A percentile compares a stretch with the other conserved stretches of the same genome.
Evolutionary conservation across 2,329 filamentous ascomycete species (phyloP).

Genomic region (Botrytis cinerea): DNA sequence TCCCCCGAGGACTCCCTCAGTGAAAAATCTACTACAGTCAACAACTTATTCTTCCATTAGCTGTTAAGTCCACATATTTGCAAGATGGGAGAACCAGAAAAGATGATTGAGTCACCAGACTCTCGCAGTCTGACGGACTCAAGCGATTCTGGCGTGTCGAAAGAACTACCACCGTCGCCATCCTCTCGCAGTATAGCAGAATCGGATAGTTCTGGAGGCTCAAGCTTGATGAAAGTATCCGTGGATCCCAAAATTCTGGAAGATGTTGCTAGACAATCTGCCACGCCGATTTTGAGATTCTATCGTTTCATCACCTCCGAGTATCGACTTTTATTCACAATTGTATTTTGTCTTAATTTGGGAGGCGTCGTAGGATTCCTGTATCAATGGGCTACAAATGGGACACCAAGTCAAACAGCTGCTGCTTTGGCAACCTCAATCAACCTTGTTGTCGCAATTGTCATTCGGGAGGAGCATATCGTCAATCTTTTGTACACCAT

Average conservation of each 20-base stretch:
- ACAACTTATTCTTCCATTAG: background rate
- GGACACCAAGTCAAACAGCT: conserved; percentile 11
- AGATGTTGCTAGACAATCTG: conserved; percentile 18
- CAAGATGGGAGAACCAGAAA: conserved; percentile 14
- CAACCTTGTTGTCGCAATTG: conserved; percentile 48
- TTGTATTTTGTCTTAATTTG: conserved; percentile 54
- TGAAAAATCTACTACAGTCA: background rate
- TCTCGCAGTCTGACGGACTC: conserved; percentile 1
- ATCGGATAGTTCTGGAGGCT: conserved; percentile 4
- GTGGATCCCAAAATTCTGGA: conserved; percentile 12
- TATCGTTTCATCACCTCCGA: conserved; percentile 23
- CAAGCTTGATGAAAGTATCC: conserved; percentile 11
- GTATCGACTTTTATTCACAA: conserved; percentile 58
- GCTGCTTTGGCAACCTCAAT: conserved; percentile 25
- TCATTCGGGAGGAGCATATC: conserved; percentile 55
- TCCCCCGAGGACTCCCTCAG: background rate
- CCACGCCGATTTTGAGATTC: conserved; percentile 13
- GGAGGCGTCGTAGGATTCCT: conserved; percentile 43
- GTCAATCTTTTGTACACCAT: conserved; percentile 54
- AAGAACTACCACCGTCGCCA: background rate
- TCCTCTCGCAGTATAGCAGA: conserved; percentile 2
- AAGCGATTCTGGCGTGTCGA: background rate
- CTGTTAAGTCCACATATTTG: background rate
- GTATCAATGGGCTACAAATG: conserved; percentile 29
- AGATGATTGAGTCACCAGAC: background rate